A percentile compares a stretch with the other conserved stretches of the same genome.
Conservation (phyloP, 768 basidiomycete genomes). For the Tricholoma sp. region DNA sequence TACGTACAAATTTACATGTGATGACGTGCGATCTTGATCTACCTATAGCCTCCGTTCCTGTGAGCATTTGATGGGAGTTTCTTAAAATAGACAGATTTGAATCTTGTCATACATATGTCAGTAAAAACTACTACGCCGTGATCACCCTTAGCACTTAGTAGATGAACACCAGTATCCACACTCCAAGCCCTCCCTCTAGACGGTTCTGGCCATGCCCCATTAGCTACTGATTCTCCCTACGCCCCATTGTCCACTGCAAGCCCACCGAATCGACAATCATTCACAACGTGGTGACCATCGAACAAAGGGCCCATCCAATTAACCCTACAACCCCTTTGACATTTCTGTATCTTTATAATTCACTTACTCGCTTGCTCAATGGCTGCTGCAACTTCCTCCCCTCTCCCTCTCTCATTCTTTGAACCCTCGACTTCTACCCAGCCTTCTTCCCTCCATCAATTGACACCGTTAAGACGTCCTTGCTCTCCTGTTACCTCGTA, state of each 20-base stretch:
- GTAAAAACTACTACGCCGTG: background rate
- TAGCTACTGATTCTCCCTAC: too few relatives aligned
- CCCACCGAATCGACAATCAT: background rate
- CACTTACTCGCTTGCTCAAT: conserved; percentile 7
- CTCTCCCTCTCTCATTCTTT: conserved; percentile 8
- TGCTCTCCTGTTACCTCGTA: conserved; percentile 23
- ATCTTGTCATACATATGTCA: background rate
- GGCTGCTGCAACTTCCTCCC: conserved; percentile 4
- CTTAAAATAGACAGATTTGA: background rate
- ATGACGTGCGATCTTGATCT: too few relatives aligned
- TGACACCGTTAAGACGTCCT: conserved; percentile 11
- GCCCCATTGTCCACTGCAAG: conserved; percentile 2
- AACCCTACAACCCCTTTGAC: conserved; percentile 9
- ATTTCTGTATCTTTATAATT: conserved; percentile 12
- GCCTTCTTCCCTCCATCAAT: conserved; percentile 8
- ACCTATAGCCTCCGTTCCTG: background rate
- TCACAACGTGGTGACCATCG: conserved; percentile 3
- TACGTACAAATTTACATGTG: too few relatives aligned
- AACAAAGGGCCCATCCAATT: conserved; percentile 3
- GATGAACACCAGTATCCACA: conserved; percentile 8
- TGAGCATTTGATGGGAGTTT: background rate
- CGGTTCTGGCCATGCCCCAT: too few relatives aligned
- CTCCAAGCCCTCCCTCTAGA: conserved; percentile 1
- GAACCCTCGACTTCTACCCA: conserved; percentile 8
- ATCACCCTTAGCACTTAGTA: too few relatives aligned